Conservation (phyloP, 73 alveolate species). For the Effrenium voratum region DNA sequence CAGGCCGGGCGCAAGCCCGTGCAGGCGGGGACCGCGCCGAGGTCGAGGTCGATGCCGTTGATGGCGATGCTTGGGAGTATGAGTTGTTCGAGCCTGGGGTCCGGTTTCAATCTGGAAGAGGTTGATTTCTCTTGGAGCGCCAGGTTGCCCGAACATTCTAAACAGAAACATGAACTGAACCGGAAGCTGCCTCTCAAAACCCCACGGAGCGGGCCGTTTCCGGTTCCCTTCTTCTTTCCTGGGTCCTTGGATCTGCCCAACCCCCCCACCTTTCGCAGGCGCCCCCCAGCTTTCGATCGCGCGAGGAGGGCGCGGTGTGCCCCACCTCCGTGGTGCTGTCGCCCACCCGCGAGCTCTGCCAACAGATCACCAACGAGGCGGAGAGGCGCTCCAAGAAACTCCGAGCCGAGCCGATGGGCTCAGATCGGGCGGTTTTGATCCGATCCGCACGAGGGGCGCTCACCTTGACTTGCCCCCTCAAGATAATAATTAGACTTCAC, state of each 20-base stretch:
- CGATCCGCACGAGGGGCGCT: too few species aligned
- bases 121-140: background rate
- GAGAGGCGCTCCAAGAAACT: conserved; percentile 70
- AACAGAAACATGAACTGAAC: too few species aligned
- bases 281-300: background rate
- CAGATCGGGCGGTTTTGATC: too few species aligned
- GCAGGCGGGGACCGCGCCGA: background rate
- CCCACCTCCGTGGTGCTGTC: conserved; percentile 88
- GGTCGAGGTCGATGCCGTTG: background rate
- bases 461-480: too few species aligned
- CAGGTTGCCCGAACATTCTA: background rate
- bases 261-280: too few species aligned
- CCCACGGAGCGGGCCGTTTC: too few species aligned
- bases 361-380: conserved; percentile 86
- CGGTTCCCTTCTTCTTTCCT: too few species aligned
- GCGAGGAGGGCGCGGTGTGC: conserved; percentile 86
- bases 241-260: too few species aligned
- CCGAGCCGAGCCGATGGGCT: too few species aligned
- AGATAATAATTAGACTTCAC: too few species aligned
- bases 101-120: background rate
- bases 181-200: too few species aligned
- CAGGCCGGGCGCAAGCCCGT: conserved; percentile 72
- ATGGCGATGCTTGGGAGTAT: background rate
- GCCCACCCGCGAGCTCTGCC: conserved; percentile 94
- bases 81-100: too few species aligned